Conservation (phyloP, 176 grass and related monocot species). For the Triticum aestivum region DNA sequence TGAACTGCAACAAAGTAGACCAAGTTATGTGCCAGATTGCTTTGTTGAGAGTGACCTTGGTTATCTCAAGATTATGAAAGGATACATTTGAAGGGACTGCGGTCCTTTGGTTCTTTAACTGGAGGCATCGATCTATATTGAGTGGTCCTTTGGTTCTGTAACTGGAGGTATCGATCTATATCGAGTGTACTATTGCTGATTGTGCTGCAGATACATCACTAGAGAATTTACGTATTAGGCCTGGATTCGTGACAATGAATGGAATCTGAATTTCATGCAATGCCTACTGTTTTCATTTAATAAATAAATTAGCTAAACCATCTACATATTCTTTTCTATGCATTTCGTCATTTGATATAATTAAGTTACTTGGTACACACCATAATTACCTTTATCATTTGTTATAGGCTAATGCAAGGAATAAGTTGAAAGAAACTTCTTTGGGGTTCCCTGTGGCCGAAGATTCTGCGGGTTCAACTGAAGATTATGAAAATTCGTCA, state of each 20-base stretch:
- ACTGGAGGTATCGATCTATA: neutral
- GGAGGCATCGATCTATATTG: neutral
- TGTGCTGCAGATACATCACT: neutral
- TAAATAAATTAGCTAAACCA: slow-evolving; percentile 10
- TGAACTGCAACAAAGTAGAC: neutral
- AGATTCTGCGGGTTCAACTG: slow-evolving; percentile 74
- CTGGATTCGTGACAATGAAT: slow-evolving; percentile 1
- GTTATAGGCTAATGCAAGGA: slow-evolving; percentile 70
- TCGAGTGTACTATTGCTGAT: neutral
- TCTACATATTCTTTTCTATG: neutral
- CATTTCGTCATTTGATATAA: neutral
- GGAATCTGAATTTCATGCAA: neutral
- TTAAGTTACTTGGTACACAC: neutral
- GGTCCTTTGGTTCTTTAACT: neutral
- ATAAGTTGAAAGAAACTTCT: slow-evolving; percentile 65
- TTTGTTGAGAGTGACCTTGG: slow-evolving; percentile 8
- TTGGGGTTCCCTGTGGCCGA: slow-evolving; percentile 47
- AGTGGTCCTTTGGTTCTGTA: neutral
- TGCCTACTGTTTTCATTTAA: neutral
- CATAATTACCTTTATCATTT: slow-evolving; percentile 17
- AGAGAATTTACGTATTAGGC: slow-evolving; percentile 3
- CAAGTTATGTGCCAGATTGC: neutral
- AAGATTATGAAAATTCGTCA: slow-evolving; percentile 86
- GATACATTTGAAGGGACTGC: neutral
- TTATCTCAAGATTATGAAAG: slow-evolving; percentile 9